phyloP scores from a whole-genome alignment of 2,329 filamentous ascomycete genomes.

The Sclerotinia glacialis region DNA sequence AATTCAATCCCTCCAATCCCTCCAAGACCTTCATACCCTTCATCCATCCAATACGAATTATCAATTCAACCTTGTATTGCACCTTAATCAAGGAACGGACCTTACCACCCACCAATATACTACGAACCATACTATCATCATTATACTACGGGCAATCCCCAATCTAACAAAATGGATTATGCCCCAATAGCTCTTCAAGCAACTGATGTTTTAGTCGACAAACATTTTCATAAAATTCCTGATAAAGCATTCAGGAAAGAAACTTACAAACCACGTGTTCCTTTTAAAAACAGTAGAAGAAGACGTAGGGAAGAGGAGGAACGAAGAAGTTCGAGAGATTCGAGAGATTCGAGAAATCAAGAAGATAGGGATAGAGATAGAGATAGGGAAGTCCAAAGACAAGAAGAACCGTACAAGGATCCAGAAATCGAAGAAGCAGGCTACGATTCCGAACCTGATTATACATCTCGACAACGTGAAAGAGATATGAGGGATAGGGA shows the following conservation, averaged over 20 bases:
- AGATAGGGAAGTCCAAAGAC: not conserved
- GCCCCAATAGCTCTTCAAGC: conserved; percentile 23
- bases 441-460: conserved; percentile 20
- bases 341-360: not conserved
- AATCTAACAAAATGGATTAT: conserved; percentile 9
- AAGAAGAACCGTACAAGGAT: conserved; percentile 18
- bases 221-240: conserved; percentile 31
- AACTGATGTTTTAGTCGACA: conserved; percentile 25
- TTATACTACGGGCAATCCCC: not conserved
- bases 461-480: not conserved
- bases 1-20: not conserved
- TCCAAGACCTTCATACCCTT: not conserved
- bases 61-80: not conserved
- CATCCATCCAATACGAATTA: not conserved
- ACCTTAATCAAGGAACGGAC: conserved; percentile 4
- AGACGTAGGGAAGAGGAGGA: conserved; percentile 1
- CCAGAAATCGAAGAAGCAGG: conserved; percentile 16
- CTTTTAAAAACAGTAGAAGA: not conserved
- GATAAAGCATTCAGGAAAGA: conserved; percentile 27
- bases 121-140: not conserved
- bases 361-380: conserved; percentile 1
- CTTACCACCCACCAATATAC: not conserved
- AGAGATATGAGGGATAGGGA: conserved; percentile 8
- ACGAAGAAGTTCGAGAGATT: not conserved
- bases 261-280: conserved; percentile 30